A percentile compares a stretch with the other conserved stretches of the same genome.
phyloP scores from a whole-genome alignment of 1,284 basidiomycete genomes.

The Cutaneotrichosporon sp. region DNA sequence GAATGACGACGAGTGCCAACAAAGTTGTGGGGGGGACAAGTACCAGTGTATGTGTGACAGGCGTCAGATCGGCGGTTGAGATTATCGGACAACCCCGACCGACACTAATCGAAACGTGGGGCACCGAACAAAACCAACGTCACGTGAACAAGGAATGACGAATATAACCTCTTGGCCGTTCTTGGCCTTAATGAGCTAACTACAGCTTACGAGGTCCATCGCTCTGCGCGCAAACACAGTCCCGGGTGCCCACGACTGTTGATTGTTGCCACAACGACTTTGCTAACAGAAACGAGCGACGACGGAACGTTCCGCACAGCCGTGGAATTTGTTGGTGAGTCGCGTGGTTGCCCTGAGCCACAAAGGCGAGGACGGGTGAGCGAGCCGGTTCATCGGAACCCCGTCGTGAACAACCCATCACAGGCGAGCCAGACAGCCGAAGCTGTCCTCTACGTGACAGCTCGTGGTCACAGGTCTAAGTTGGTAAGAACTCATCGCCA shows the following conservation, averaged over 20 bases:
- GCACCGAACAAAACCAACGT: background rate
- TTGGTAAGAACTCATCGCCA: too few species aligned
- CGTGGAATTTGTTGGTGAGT: background rate
- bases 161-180: too few species aligned
- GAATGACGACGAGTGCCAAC: constrained; percentile 1
- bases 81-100: constrained; percentile 1
- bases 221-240: too few species aligned
- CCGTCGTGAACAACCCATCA: background rate
- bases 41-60: background rate
- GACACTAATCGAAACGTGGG: background rate
- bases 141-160: background rate
- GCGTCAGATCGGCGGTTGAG: background rate
- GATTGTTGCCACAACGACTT: background rate
- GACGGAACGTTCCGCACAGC: background rate
- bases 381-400: background rate
- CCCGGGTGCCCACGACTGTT: too few species aligned
- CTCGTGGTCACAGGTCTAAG: too few species aligned
- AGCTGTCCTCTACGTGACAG: too few species aligned
- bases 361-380: background rate
- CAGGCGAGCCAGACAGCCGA: background rate
- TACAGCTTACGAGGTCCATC: too few species aligned
- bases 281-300: background rate
- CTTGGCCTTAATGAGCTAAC: too few species aligned
- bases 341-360: background rate
- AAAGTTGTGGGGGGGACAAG: background rate